These are phyloP conservation scores for Alternaria atra DNA, from an alignment of 2,329 filamentous ascomycete species.

Conservation along the genomic window DNA sequence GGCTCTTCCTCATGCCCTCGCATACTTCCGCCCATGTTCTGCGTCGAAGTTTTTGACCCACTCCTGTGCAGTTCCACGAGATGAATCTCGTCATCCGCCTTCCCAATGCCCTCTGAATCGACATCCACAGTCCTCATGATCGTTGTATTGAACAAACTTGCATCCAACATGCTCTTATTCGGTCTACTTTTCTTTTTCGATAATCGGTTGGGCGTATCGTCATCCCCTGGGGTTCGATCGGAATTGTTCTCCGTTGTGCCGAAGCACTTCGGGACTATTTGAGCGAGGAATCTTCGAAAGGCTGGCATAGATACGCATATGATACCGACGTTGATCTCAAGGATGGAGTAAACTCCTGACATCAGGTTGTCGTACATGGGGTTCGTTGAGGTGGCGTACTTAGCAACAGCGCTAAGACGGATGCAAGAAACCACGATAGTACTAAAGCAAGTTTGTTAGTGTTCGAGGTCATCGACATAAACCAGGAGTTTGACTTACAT, in stretches of 20 bases:
- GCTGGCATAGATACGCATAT: constrained; percentile 31
- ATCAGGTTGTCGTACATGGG: constrained; percentile 44
- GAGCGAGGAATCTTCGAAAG: constrained; percentile 22
- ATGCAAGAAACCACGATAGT: constrained; percentile 53
- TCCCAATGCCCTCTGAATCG: not conserved
- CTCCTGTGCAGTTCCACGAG: not conserved
- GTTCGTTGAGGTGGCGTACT: constrained; percentile 53
- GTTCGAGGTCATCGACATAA: not conserved
- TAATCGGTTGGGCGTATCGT: constrained; percentile 5
- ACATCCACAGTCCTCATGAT: not conserved
- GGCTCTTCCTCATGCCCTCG: not conserved
- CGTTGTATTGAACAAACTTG: not conserved
- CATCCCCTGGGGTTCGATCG: not conserved
- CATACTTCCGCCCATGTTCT: not conserved
- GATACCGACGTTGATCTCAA: constrained; percentile 28
- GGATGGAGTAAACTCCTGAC: constrained; percentile 23
- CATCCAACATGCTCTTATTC: not conserved
- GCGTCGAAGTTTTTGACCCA: not conserved
- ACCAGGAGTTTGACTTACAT: constrained; percentile 40
- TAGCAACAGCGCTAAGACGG: constrained; percentile 52
- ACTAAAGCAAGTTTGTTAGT: constrained; percentile 7
- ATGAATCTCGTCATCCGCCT: not conserved
- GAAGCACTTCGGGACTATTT: constrained; percentile 45
- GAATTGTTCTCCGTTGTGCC: constrained; percentile 14
- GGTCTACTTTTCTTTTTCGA: not conserved